A percentile compares a stretch with the other conserved stretches of the same genome.
phyloP scores from a whole-genome alignment of 2,329 filamentous ascomycete species.

The Hymenoscyphus fraxineus region DNA sequence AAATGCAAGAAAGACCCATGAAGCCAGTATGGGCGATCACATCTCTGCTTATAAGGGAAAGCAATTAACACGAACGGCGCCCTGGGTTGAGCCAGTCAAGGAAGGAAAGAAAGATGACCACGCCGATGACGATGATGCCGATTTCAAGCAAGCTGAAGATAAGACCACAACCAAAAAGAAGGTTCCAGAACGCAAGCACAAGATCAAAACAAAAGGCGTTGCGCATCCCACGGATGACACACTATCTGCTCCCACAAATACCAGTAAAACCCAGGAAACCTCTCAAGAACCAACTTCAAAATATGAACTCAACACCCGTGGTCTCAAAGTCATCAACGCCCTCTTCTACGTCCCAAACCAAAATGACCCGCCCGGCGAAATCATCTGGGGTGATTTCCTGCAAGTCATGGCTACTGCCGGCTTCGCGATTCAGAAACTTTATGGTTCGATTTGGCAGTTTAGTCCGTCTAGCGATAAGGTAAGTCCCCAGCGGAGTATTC shows the following conservation, averaged over 20 bases:
- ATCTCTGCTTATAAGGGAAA: not conserved
- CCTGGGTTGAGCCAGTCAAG: not conserved
- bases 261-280: not conserved
- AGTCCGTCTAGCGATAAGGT: slow-evolving; percentile 32
- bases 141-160: not conserved
- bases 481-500: slow-evolving; percentile 44
- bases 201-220: not conserved
- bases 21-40: not conserved
- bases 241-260: not conserved
- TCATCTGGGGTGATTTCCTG: slow-evolving; percentile 50
- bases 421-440: slow-evolving; percentile 51
- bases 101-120: not conserved
- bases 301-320: slow-evolving; percentile 36
- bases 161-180: not conserved
- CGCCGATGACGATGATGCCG: not conserved
- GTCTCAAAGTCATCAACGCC: slow-evolving; percentile 40
- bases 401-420: slow-evolving; percentile 47
- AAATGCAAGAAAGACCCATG: not conserved
- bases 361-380: slow-evolving; percentile 41
- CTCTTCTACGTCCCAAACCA: slow-evolving; percentile 38
- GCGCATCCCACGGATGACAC: not conserved
- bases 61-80: not conserved
- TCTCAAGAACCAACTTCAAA: not conserved
- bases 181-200: not conserved
- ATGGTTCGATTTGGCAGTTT: slow-evolving; percentile 59